These are phyloP conservation scores for Beauveria sp. DNA, from an alignment of 2,329 filamentous ascomycete species.

Conservation along the genomic window DNA sequence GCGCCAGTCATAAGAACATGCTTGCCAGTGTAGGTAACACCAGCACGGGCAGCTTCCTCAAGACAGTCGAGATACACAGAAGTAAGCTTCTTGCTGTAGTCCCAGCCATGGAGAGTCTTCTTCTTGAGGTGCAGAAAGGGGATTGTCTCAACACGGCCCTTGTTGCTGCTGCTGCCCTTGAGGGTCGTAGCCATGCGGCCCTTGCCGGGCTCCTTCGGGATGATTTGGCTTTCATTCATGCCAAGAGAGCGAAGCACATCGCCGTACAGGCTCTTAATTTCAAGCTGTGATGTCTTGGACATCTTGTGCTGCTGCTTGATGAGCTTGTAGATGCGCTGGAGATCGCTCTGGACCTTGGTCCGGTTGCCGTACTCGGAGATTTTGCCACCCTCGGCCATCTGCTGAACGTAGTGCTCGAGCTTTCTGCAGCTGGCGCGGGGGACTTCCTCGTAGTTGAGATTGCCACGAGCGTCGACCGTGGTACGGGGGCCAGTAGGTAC, in stretches of 20 bases:
- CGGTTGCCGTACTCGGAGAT: slow-evolving; percentile 98
- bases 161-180: slow-evolving; percentile 51
- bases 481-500: slow-evolving; percentile 88
- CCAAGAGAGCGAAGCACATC: slow-evolving; percentile 89
- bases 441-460: slow-evolving; percentile 84
- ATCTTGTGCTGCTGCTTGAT: slow-evolving; percentile 98
- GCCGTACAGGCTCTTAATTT: slow-evolving; percentile 92
- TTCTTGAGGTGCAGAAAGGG: slow-evolving; percentile 96
- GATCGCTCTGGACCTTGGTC: slow-evolving; percentile 94
- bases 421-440: slow-evolving; percentile 86
- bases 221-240: slow-evolving; percentile 98
- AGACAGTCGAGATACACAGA: slow-evolving; percentile 86
- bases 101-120: slow-evolving; percentile 89
- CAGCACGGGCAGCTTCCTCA: slow-evolving; percentile 77
- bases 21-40: slow-evolving; percentile 89
- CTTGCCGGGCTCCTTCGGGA: slow-evolving; percentile 77
- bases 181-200: slow-evolving; percentile 39
- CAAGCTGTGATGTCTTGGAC: slow-evolving; percentile 89
- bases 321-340: slow-evolving; percentile 92
- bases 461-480: slow-evolving; percentile 84
- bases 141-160: slow-evolving; percentile 94
- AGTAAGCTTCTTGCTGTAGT: slow-evolving; percentile 98
- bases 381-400: slow-evolving; percentile 97
- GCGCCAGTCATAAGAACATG: slow-evolving; percentile 97
- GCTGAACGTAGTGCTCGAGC: slow-evolving; percentile 94